phyloP scores from a whole-genome alignment of 495 filamentous ascomycete species.

The Glarea lozoyensis region DNA sequence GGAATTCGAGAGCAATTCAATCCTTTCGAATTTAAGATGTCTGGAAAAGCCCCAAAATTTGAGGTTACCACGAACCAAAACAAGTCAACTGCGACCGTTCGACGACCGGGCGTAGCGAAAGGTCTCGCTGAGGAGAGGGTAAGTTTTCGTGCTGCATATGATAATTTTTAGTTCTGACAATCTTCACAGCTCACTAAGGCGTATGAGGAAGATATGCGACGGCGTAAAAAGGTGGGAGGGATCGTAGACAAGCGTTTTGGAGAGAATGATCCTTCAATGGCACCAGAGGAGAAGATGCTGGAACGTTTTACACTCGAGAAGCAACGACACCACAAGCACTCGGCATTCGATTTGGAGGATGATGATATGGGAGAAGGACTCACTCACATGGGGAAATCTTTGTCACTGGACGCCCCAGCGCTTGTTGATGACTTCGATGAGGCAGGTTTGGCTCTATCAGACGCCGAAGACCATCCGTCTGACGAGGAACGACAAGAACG shows the following conservation, averaged over 20 bases:
- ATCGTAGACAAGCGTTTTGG: slow-evolving; percentile 91
- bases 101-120: slow-evolving; percentile 75
- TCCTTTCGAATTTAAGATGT: slow-evolving; percentile 84
- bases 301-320: slow-evolving; percentile 85
- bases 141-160: slow-evolving; percentile 21
- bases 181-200: slow-evolving; percentile 59
- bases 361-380: slow-evolving; percentile 60
- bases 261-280: slow-evolving; percentile 90
- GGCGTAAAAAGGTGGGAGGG: slow-evolving; percentile 80
- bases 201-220: slow-evolving; percentile 76
- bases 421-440: slow-evolving; percentile 66
- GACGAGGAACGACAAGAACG: slow-evolving; percentile 38
- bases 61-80: slow-evolving; percentile 53
- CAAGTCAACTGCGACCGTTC: slow-evolving; percentile 45
- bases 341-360: slow-evolving; percentile 86
- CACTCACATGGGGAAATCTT: slow-evolving; percentile 72
- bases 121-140: slow-evolving; percentile 81
- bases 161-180: slow-evolving; percentile 1
- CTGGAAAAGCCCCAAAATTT: slow-evolving; percentile 62
- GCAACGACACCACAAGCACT: slow-evolving; percentile 59
- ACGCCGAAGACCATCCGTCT: slow-evolving; percentile 41
- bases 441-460: slow-evolving; percentile 45
- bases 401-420: slow-evolving; percentile 49
- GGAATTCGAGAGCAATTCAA: slow-evolving; percentile 92
- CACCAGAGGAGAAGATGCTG: slow-evolving; percentile 85